Conservation (phyloP, 1,139 yeast species). For the Candida albicans region DNA sequence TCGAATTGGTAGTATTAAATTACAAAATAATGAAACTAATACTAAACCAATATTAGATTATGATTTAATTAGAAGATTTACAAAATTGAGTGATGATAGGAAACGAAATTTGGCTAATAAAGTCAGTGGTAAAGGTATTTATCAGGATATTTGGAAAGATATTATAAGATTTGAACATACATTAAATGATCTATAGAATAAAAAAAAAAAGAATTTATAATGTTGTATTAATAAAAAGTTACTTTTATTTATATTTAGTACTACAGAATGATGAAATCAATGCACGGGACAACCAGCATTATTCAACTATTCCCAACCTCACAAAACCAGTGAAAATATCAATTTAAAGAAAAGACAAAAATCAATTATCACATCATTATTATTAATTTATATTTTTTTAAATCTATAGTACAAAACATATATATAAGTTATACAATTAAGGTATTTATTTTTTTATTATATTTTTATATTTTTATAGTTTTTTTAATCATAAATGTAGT, state of each 20-base stretch:
- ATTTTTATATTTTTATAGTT: neutral
- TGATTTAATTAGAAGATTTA: conserved; percentile 53
- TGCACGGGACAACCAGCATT: no score
- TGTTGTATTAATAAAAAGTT: neutral
- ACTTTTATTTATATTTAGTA: no score
- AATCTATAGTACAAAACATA: no score
- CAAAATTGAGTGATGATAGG: conserved; percentile 56
- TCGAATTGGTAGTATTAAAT: conserved; percentile 45
- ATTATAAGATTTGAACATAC: conserved; percentile 52
- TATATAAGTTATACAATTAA: neutral
- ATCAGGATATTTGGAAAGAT: conserved; percentile 67
- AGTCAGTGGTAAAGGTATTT: conserved; percentile 53
- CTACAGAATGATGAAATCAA: no score
- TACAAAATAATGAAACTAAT: conserved; percentile 36
- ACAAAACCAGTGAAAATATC: no score
- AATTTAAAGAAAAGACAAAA: no score
- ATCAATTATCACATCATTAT: no score
- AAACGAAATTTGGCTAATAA: conserved; percentile 54
- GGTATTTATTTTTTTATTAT: no score
- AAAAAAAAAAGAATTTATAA: neutral
- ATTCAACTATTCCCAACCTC: no score
- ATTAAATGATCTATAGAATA: conserved; percentile 26
- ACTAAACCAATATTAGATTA: conserved; percentile 63
- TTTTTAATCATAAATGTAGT: neutral
- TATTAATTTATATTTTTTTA: no score